These are phyloP conservation scores for Fistulifera pelliculosa DNA, from an alignment of 108 stramenopile species.

Conservation along the genomic window DNA sequence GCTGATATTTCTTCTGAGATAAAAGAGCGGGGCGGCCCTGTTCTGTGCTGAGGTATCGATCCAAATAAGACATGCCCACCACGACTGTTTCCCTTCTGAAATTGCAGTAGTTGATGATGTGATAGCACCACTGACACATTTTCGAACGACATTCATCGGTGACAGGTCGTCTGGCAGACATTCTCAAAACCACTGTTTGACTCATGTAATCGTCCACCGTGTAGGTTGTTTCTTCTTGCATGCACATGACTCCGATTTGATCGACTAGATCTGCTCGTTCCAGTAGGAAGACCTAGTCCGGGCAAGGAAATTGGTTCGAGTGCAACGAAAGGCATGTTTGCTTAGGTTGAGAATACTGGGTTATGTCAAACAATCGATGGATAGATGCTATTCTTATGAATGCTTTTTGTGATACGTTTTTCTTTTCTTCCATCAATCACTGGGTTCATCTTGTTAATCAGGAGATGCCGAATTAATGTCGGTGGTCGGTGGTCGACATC, in stretches of 20 bases:
- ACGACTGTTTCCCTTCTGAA: slow-evolving; percentile 36
- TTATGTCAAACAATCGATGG: too few relatives aligned
- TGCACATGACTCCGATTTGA: background rate
- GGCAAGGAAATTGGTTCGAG: too few relatives aligned
- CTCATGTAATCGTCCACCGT: background rate
- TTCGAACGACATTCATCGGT: slow-evolving; percentile 23
- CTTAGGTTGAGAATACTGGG: too few relatives aligned
- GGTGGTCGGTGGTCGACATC: too few relatives aligned
- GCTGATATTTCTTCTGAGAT: slow-evolving; percentile 27
- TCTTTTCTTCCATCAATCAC: too few relatives aligned
- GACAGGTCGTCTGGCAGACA: slow-evolving; percentile 3
- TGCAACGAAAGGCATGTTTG: too few relatives aligned
- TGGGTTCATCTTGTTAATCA: too few relatives aligned
- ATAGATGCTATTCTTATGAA: too few relatives aligned
- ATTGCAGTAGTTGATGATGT: slow-evolving; percentile 30
- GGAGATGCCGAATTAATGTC: too few relatives aligned
- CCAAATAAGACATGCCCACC: slow-evolving; percentile 27
- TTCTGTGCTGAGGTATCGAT: slow-evolving; percentile 25
- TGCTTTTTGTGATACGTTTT: too few relatives aligned
- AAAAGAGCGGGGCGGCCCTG: slow-evolving; percentile 1
- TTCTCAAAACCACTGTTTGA: background rate
- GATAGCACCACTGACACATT: slow-evolving; percentile 36
- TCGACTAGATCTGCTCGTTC: background rate
- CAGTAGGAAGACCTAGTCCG: too few relatives aligned
- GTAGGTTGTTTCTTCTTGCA: slow-evolving; percentile 1